Base-by-base conservation (phyloP, 2,329 filamentous ascomycete species). In the Westerdykella sp. region DNA sequence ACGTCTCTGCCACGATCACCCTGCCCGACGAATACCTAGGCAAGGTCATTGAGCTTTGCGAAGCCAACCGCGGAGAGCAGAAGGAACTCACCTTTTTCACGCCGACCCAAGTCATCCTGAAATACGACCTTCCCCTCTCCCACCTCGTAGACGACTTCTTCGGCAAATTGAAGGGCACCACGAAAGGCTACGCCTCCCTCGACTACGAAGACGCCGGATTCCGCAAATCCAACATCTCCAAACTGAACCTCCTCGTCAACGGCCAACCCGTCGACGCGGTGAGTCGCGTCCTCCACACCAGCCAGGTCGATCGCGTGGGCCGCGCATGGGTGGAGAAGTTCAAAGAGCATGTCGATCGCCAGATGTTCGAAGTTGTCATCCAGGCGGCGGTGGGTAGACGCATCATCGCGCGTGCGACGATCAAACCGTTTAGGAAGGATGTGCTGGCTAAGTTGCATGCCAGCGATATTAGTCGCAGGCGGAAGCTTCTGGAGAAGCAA, bases 131-230 rank as follows among this genome's bases (percentile, higher is more conserved):
- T 1, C 93, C 93, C 0, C 77, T 95, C 1, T 82, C 89, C 1
- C 87, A 95, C 42, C 75, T 98, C 4, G 93, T 98, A 1, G 93
- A 97, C 56, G 93, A 98, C 67, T 84, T 98, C 62, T 98, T 98
- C 65, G 93, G 93, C 41, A 96, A 95, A 68, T 75, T 98, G 41
- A 98, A 98, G 67, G 87, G 89, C 31, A 79, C 81, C 0, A 96
- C 90, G 42, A 96, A 95, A 65, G 93, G 93, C 10, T 98, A 98
- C 57, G 93, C 93, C 0, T 93, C 86, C 30, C 78, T 98, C 5
- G 93, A 98, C 66, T 98, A 98, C 64, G 93, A 98, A 69, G 93
- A 98, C 56, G 85, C 89, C 0, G 91, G 87, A 0, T 98, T 89
- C 79, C 81, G 87, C 16, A 71, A 79, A 47, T 87, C 85, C 59